Base-by-base conservation (phyloP, 495 filamentous ascomycete species). In the Penicillium turbatum region DNA sequence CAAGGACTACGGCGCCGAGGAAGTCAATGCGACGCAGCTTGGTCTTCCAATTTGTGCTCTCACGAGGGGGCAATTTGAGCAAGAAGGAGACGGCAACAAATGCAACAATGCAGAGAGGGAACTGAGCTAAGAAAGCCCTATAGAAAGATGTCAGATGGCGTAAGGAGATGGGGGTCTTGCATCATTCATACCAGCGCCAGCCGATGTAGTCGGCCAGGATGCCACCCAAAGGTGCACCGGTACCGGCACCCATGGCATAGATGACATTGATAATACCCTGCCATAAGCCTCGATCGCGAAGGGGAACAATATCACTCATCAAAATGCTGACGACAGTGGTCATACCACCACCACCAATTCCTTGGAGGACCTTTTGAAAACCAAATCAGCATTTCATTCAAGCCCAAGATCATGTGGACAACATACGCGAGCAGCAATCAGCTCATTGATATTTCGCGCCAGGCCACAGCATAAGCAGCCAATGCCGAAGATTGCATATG, bases 311-410 rank as follows among this genome's bases (percentile, higher is more conserved):
- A 65, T 96, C 90, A 46, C 82, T 87, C 53, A 95, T 68, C 29
- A 96, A 67, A 45, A 96, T 92, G 49, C 72, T 82, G 38, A 87
- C 87, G 44, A 93, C 82, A 5, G 86, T 86, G 3, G 85, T 89
- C 88, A 95, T 92, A 17, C 90, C 90, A 24, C 88, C 90, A 17
- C 89, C 90, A 10, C 89, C 90, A 54, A 92, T 82, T 5, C 90
- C 89, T 60, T 85, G 80, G 57, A 86, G 83, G 35, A 72, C 68
- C 72, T 74, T 15, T 32, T 21, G 1, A 21, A 45, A 8, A 17
- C 48, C n/a, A 16, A 53, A 9, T 46, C 13, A 15, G 27, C 29
- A 51, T 30, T 11, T 12, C 1, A 21, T 42, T 11, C 3, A 31
- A 29, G 6, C 12, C 1, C 15, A 24, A 39, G 24, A 31, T 1